Evolutionary conservation across 371 early-diverging fungal genomes (phyloP), one percentile per base, ranked within the genome.

Genomic region (Smittium culicis): DNA sequence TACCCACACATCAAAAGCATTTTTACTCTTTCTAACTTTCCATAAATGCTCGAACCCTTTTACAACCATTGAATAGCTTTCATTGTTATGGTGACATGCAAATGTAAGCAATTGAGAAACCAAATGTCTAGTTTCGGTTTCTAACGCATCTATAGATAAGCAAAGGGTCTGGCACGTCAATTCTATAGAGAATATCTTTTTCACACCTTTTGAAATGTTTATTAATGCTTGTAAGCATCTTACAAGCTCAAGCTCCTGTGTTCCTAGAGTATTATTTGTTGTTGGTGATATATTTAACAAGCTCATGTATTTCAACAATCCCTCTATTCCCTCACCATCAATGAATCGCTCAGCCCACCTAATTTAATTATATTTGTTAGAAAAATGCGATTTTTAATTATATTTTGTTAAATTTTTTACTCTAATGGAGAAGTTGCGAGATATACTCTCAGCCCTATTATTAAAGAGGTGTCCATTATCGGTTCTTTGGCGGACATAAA

Each of bases 81-180:
- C 54, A 16, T 34, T 24, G 54, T 45, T 45, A 28, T 35, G 28
- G 28, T 64, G 45, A 35, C 65, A 64, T 5, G 45, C 65, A 35
- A 64, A 35, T 5, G 65, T 45, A 5, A 64, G 65, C n/a, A 64
- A 27, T 30, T 64, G 34, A 16, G 65, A 34, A 11, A 34, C 32
- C 27, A 64, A 54, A 34, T 64, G 34, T 27, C 65, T 64, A 27
- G 65, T 16, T 24, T 64, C 65, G 3, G 54, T 35, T n/a, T 64
- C 25, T 24, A 11, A 27, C 25, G 35, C 34, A 20, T 35, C 65
- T 25, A 64, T 64, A 35, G 65, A 64, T 45, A 20, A 34, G 34
- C 33, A 64, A 25, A 64, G 27, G 11, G 35, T 17, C 25, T 17
- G n/a, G 34, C 27, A 64, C 28, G 45, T 14, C 25, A 5, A 2